phyloP scores from a whole-genome alignment of 768 basidiomycete species.

The Panaeolus papilionaceus region DNA sequence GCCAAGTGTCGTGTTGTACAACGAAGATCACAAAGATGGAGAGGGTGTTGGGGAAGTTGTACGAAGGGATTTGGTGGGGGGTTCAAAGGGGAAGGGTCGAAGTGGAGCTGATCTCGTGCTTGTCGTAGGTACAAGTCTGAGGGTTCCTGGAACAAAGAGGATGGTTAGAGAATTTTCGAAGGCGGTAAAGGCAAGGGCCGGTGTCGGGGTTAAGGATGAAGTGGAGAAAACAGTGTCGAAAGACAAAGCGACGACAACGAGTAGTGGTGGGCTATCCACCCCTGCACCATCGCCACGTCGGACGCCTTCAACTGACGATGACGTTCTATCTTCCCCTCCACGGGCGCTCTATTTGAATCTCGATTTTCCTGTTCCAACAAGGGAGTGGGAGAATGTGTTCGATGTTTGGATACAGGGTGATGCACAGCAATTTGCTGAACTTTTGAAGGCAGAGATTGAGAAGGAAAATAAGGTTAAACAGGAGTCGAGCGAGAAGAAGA shows the following conservation, averaged over 20 bases:
- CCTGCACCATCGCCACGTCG: slow-evolving; percentile 58
- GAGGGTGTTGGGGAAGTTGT: slow-evolving; percentile 88
- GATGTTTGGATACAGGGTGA: slow-evolving; percentile 92
- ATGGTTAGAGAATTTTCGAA: slow-evolving; percentile 90
- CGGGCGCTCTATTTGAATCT: slow-evolving; percentile 84
- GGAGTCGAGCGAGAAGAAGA: slow-evolving; percentile 59
- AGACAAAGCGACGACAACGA: background rate
- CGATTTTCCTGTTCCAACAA: slow-evolving; percentile 83
- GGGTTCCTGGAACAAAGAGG: slow-evolving; percentile 90
- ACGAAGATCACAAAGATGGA: slow-evolving; percentile 86
- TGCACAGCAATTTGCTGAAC: slow-evolving; percentile 76
- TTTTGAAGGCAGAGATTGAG: slow-evolving; percentile 63
- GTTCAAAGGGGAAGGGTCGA: slow-evolving; percentile 68
- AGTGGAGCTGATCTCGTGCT: slow-evolving; percentile 83
- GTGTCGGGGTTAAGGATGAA: slow-evolving; percentile 38
- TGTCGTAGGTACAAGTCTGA: slow-evolving; percentile 89
- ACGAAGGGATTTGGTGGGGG: slow-evolving; percentile 79
- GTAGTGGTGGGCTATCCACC: slow-evolving; percentile 35
- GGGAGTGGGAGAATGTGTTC: slow-evolving; percentile 91
- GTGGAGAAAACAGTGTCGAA: slow-evolving; percentile 22
- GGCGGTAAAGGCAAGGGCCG: slow-evolving; percentile 62
- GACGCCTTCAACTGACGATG: slow-evolving; percentile 47
- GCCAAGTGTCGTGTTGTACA: slow-evolving; percentile 90
- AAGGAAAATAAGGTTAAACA: slow-evolving; percentile 61
- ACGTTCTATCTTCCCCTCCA: slow-evolving; percentile 17